Evolutionary conservation across 768 basidiomycete species (phyloP).

Genomic region (Tulasnella sp.): DNA sequence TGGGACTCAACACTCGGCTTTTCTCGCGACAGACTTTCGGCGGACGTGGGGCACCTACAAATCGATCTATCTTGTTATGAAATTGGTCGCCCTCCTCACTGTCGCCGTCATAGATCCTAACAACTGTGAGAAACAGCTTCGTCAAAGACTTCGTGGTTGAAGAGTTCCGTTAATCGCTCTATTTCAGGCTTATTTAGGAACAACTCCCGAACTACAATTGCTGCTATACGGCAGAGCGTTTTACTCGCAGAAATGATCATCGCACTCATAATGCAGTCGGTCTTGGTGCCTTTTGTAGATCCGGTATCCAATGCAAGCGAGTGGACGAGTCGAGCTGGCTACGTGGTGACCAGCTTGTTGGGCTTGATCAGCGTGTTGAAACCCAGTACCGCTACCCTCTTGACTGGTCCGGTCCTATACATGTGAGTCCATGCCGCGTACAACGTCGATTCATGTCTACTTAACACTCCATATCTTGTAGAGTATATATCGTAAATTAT

Average conservation of each 20-base stretch:
- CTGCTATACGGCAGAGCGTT: slow-evolving; percentile 49
- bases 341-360: slow-evolving; percentile 51
- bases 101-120: slow-evolving; percentile 56
- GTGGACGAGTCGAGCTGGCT: slow-evolving; percentile 62
- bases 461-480: slow-evolving; percentile 19
- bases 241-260: slow-evolving; percentile 45
- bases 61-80: slow-evolving; percentile 55
- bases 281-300: slow-evolving; percentile 53
- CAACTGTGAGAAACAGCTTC: slow-evolving; percentile 44
- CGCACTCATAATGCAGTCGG: slow-evolving; percentile 54
- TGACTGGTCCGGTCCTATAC: slow-evolving; percentile 58
- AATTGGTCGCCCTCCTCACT: slow-evolving; percentile 54
- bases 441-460: neutral
- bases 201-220: slow-evolving; percentile 33
- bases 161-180: too few species aligned
- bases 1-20: neutral
- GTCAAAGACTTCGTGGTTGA: slow-evolving; percentile 29
- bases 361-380: slow-evolving; percentile 52
- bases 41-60: slow-evolving; percentile 59
- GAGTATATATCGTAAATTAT: slow-evolving; percentile 50
- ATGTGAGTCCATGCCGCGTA: slow-evolving; percentile 35
- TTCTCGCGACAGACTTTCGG: slow-evolving; percentile 44
- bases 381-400: slow-evolving; percentile 28
- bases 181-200: slow-evolving; percentile 3
- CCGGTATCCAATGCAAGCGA: slow-evolving; percentile 67